These are phyloP conservation scores for Orbilia brochopaga DNA, from an alignment of 2,329 filamentous ascomycete species.

Conservation along the genomic window DNA sequence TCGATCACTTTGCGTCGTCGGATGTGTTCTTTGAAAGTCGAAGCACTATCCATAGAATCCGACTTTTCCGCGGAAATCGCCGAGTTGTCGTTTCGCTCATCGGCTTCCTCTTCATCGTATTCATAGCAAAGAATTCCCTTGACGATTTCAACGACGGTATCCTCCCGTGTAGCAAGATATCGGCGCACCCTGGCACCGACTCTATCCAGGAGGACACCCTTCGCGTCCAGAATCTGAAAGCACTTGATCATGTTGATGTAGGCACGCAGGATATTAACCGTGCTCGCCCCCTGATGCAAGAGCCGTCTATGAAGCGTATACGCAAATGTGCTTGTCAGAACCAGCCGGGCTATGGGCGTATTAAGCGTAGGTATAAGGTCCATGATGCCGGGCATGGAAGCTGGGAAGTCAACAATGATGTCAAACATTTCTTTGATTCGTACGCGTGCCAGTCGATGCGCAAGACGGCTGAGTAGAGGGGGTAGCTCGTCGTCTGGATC, in stretches of 20 bases:
- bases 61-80: constrained; percentile 1
- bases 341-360: constrained; percentile 62
- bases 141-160: constrained; percentile 71
- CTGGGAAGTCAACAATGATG: constrained; percentile 77
- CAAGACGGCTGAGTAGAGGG: constrained; percentile 32
- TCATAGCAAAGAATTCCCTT: constrained; percentile 65
- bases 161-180: constrained; percentile 69
- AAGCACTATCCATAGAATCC: constrained; percentile 2
- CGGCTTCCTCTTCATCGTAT: constrained; percentile 43
- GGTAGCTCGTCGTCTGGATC: constrained; percentile 32
- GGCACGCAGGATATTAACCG: constrained; percentile 69
- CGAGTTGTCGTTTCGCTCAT: constrained; percentile 11
- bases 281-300: constrained; percentile 73
- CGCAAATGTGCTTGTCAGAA: constrained; percentile 73
- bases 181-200: constrained; percentile 69
- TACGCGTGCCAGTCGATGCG: constrained; percentile 67
- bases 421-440: constrained; percentile 77
- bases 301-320: constrained; percentile 70
- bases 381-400: constrained; percentile 72
- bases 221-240: constrained; percentile 69
- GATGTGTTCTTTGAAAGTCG: constrained; percentile 30
- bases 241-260: constrained; percentile 72
- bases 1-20: constrained; percentile 30
- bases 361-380: constrained; percentile 60
- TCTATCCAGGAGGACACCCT: constrained; percentile 71